Evolutionary conservation across 2,329 filamentous ascomycete genomes (phyloP).

Genomic region (Penicillium italicum): DNA sequence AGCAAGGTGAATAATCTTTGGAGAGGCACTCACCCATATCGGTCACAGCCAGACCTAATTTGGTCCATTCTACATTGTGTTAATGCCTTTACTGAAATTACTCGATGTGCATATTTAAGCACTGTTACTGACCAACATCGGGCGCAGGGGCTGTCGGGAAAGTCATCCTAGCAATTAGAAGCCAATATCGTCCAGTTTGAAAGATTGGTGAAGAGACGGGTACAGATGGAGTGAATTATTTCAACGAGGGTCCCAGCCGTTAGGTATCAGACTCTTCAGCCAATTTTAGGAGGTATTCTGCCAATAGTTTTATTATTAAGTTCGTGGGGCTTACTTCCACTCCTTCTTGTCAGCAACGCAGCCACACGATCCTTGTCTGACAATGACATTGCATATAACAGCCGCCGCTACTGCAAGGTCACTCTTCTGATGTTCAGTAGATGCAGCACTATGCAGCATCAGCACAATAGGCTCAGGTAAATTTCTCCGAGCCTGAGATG

Average conservation of each 20-base stretch:
- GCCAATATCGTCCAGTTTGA: not conserved
- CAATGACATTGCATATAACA: not conserved
- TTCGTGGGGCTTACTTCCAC: not conserved
- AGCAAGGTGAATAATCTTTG: not conserved
- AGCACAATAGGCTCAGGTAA: not conserved
- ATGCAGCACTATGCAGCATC: not conserved
- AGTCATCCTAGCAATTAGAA: not conserved
- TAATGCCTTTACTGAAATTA: not conserved
- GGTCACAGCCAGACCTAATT: not conserved
- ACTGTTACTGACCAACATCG: not conserved
- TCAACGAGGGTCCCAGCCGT: not conserved
- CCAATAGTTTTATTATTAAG: not conserved
- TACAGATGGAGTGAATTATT: not conserved
- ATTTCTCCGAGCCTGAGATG: too few species aligned
- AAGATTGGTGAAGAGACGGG: not conserved
- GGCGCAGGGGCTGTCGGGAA: not conserved
- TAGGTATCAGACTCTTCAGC: not conserved
- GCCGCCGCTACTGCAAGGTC: not conserved
- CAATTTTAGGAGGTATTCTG: not conserved
- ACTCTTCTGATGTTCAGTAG: not conserved
- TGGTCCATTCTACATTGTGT: conserved; percentile 1
- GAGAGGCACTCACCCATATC: not conserved
- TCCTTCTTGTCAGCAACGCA: not conserved
- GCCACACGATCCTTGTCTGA: not conserved
- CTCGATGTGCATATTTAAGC: not conserved